Conservation (phyloP, 1,284 basidiomycete species). For the Gymnopus androsaceus region DNA sequence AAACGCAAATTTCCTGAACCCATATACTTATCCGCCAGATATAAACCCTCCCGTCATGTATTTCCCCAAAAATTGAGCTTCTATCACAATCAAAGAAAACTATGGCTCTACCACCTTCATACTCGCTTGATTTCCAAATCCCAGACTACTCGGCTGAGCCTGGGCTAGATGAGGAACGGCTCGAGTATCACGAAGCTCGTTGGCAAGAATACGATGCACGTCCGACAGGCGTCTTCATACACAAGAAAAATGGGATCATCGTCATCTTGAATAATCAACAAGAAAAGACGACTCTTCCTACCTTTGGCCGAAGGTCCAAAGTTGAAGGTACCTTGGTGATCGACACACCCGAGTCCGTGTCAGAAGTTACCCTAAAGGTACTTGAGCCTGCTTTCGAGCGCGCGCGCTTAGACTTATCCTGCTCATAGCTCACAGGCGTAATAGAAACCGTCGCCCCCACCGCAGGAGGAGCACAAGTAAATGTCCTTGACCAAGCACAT, state of each 20-base stretch:
- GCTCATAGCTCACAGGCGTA: slow-evolving; percentile 17
- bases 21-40: too few species aligned
- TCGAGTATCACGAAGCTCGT: slow-evolving; percentile 14
- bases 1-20: too few species aligned
- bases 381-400: not conserved
- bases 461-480: slow-evolving; percentile 12
- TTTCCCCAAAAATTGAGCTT: too few species aligned
- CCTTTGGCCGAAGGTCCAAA: slow-evolving; percentile 14
- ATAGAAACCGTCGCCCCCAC: slow-evolving; percentile 19
- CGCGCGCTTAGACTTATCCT: not conserved
- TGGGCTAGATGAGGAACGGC: slow-evolving; percentile 19
- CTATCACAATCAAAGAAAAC: too few species aligned
- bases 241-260: slow-evolving; percentile 17
- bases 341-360: slow-evolving; percentile 11
- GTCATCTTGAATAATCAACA: slow-evolving; percentile 22
- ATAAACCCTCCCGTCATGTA: too few species aligned
- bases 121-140: slow-evolving; percentile 13
- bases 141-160: slow-evolving; percentile 25
- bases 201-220: slow-evolving; percentile 7
- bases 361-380: slow-evolving; percentile 20
- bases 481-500: slow-evolving; percentile 8
- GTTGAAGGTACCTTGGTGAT: slow-evolving; percentile 20
- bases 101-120: slow-evolving; percentile 6
- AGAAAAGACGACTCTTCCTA: slow-evolving; percentile 10
- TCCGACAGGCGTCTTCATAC: slow-evolving; percentile 22